Evolutionary conservation across 2,329 filamentous ascomycete species (phyloP).

Genomic region (Phialophora expanda): DNA sequence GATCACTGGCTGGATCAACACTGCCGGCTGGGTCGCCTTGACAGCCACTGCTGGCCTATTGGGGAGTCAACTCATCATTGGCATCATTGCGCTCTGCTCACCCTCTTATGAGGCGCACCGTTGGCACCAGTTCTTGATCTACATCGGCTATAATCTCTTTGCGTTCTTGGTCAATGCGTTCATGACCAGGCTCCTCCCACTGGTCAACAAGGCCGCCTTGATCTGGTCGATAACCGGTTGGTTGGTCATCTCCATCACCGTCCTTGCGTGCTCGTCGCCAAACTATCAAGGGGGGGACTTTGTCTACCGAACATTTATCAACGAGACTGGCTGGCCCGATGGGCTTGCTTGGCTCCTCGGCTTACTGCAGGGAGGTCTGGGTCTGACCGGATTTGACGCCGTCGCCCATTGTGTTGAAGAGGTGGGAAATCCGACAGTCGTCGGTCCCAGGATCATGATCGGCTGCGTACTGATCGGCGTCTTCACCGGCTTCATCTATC

Average conservation of each 20-base stretch:
- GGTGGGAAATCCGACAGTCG: conserved; percentile 53
- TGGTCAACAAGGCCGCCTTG: conserved; percentile 71
- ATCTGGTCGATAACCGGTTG: conserved; percentile 74
- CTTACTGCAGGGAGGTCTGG: conserved; percentile 58
- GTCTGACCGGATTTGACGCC: conserved; percentile 44
- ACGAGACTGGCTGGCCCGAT: conserved; percentile 71
- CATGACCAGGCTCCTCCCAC: conserved; percentile 64
- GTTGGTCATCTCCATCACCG: conserved; percentile 70
- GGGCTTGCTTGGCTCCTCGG: conserved; percentile 60
- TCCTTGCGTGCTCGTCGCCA: conserved; percentile 69
- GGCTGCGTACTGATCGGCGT: conserved; percentile 68
- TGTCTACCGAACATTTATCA: conserved; percentile 64
- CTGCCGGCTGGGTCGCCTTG: conserved; percentile 55
- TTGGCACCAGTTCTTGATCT: conserved; percentile 77
- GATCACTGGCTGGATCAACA: conserved; percentile 66
- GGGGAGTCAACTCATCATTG: conserved; percentile 69
- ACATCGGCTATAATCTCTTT: conserved; percentile 66
- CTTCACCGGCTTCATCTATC: conserved; percentile 66
- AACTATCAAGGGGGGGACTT: conserved; percentile 68
- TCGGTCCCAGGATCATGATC: conserved; percentile 71
- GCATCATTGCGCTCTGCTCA: conserved; percentile 67
- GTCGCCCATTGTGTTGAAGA: conserved; percentile 61
- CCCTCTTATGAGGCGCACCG: conserved; percentile 61
- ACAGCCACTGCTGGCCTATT: conserved; percentile 71
- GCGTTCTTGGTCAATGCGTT: conserved; percentile 71